These are phyloP conservation scores for Metschnikowia bowlesiae DNA, from an alignment of 805 yeast species.

Conservation along the genomic window DNA sequence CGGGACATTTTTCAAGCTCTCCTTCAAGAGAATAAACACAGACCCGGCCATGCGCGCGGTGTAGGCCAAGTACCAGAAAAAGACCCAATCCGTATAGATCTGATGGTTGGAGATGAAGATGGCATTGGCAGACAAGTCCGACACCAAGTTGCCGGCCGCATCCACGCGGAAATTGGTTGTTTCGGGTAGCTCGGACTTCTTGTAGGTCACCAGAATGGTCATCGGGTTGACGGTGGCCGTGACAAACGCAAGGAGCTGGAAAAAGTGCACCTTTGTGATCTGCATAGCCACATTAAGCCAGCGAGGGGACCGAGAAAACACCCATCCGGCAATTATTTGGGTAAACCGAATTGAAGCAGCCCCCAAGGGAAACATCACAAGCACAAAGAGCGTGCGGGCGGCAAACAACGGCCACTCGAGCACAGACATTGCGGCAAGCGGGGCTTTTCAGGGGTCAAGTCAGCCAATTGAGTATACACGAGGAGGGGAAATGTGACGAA, in stretches of 20 bases:
- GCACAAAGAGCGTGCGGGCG: conserved; percentile 21
- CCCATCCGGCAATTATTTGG: conserved; percentile 38
- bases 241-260: conserved; percentile 49
- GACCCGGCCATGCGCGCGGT: conserved; percentile 61
- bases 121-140: conserved; percentile 44
- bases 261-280: conserved; percentile 55
- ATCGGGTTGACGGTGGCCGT: conserved; percentile 51
- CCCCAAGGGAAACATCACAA: conserved; percentile 22
- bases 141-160: conserved; percentile 18
- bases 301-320: conserved; percentile 28
- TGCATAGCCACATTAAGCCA: conserved; percentile 42
- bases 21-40: conserved; percentile 73
- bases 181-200: conserved; percentile 31
- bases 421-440: conserved; percentile 1
- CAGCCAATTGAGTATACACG: too few species aligned
- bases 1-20: conserved; percentile 64
- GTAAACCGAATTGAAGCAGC: conserved; percentile 40
- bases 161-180: conserved; percentile 22
- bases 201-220: conserved; percentile 48
- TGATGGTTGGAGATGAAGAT: conserved; percentile 87
- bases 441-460: too few species aligned
- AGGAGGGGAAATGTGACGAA: too few species aligned
- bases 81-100: conserved; percentile 91
- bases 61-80: conserved; percentile 80
- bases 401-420: conserved; percentile 12